A percentile compares a stretch with the other conserved stretches of the same genome.
These are phyloP conservation scores for Tolypocladium tropicale DNA, from an alignment of 2,329 filamentous ascomycete genomes.

Conservation along the genomic window DNA sequence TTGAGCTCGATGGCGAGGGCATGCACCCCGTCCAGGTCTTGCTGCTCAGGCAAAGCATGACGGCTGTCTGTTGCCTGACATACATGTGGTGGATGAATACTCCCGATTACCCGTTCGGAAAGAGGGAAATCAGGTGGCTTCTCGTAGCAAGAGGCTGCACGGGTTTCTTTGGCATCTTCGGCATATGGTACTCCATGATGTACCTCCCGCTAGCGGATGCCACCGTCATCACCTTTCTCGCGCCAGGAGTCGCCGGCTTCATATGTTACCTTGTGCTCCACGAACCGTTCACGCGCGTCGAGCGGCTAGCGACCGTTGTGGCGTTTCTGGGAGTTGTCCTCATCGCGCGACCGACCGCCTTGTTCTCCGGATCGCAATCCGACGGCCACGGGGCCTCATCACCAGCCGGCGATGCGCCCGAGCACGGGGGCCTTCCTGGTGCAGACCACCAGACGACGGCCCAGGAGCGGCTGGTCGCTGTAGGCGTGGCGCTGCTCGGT, in stretches of 20 bases:
- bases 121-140: constrained; percentile 53
- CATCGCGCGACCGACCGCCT: constrained; percentile 61
- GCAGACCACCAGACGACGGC: constrained; percentile 37
- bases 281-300: constrained; percentile 68
- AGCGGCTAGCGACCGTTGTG: constrained; percentile 65
- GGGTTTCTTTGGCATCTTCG: constrained; percentile 72
- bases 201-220: constrained; percentile 81
- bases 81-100: constrained; percentile 68
- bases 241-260: constrained; percentile 69
- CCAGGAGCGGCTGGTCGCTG: constrained; percentile 57
- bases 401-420: constrained; percentile 4
- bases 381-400: constrained; percentile 7
- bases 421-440: constrained; percentile 12
- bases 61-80: constrained; percentile 50
- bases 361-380: constrained; percentile 29
- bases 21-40: constrained; percentile 81
- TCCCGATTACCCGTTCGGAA: constrained; percentile 61
- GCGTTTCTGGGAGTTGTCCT: constrained; percentile 73
- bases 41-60: constrained; percentile 70
- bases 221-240: constrained; percentile 80
- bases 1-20: constrained; percentile 61
- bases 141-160: constrained; percentile 57
- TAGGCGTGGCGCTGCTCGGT: constrained; percentile 63
- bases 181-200: constrained; percentile 56
- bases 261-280: constrained; percentile 64